Percentiles rank a stretch among this genome's conserved stretches.
Conservation (phyloP, 2,329 filamentous ascomycete genomes). For the Remersonia thermophila region DNA sequence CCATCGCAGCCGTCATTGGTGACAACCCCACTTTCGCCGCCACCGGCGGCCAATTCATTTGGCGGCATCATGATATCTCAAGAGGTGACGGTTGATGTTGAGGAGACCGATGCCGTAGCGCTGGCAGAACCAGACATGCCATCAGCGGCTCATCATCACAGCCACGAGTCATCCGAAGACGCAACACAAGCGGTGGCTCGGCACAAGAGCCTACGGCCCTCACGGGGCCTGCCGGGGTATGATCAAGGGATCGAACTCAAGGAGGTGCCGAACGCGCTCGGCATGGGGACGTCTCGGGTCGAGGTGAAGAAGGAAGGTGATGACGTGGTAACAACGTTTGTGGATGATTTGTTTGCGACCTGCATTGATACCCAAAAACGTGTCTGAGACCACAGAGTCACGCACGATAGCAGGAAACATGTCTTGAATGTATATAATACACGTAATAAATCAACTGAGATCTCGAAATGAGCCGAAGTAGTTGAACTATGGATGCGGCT, state of each 20-base stretch:
- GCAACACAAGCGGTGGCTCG: constrained; percentile 6
- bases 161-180: constrained; percentile 2
- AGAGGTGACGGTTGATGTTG: constrained; percentile 44
- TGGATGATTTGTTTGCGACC: constrained; percentile 30
- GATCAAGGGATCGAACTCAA: constrained; percentile 9
- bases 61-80: constrained; percentile 52
- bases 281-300: constrained; percentile 19
- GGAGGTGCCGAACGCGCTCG: constrained; percentile 17
- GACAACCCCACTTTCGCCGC: no score
- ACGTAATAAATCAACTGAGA: no score
- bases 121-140: constrained; percentile 15
- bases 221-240: background rate
- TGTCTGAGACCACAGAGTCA: background rate
- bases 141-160: no score
- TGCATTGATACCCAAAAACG: constrained; percentile 7
- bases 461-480: no score
- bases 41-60: constrained; percentile 16
- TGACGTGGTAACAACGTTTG: constrained; percentile 27
- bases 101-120: constrained; percentile 18
- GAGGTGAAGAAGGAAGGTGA: constrained; percentile 21
- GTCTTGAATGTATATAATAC: no score
- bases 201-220: constrained; percentile 3
- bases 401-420: background rate
- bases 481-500: no score
- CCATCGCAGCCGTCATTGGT: background rate